phyloP scores from a whole-genome alignment of 257 asterid species.

The Solanum phureja region DNA sequence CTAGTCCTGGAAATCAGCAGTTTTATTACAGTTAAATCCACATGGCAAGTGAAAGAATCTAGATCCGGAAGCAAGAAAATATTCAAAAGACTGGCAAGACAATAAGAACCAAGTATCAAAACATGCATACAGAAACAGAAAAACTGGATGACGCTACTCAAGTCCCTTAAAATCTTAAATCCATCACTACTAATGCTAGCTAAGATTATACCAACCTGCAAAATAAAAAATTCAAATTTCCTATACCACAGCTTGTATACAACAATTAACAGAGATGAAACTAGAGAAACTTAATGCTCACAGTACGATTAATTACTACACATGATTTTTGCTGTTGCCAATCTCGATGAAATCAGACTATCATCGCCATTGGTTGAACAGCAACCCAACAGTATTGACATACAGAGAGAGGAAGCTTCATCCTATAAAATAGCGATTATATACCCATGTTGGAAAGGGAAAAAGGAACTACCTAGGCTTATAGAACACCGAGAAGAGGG shows the following conservation, averaged over 20 bases:
- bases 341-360: background rate
- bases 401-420: background rate
- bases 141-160: background rate
- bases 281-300: background rate
- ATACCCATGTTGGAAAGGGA: background rate
- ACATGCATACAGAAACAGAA: background rate
- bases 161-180: background rate
- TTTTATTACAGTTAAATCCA: background rate
- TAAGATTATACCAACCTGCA: background rate
- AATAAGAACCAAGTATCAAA: background rate
- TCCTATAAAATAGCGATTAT: background rate
- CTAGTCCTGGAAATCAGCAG: conserved; percentile 60
- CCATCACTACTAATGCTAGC: background rate
- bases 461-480: conserved; percentile 68
- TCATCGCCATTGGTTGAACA: background rate
- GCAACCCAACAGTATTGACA: background rate
- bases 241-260: background rate
- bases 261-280: background rate
- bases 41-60: background rate
- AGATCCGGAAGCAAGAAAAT: background rate
- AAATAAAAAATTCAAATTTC: background rate
- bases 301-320: background rate
- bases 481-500: conserved; percentile 82
- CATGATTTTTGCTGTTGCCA: background rate
- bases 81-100: background rate